phyloP scores from a whole-genome alignment of 495 filamentous ascomycete genomes.

The Penicillium coprophilum region DNA sequence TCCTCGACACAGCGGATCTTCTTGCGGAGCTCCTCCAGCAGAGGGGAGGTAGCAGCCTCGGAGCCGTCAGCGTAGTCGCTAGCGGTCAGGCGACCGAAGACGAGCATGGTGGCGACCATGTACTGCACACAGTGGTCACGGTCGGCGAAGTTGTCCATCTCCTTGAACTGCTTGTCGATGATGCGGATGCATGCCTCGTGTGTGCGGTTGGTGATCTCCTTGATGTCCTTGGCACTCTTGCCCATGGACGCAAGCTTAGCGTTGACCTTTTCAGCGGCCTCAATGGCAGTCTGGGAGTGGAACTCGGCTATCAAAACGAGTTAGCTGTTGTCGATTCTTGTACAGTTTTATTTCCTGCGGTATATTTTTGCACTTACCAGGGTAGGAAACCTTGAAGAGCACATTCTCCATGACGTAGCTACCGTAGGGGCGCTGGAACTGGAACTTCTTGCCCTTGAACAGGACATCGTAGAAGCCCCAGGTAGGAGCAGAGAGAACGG shows the following conservation, averaged over 20 bases:
- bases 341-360: not conserved
- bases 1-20: constrained; percentile 96
- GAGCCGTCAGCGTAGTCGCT: constrained; percentile 88
- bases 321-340: not conserved
- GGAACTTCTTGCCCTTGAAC: constrained; percentile 92
- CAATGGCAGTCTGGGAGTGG: constrained; percentile 98
- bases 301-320: constrained; percentile 69
- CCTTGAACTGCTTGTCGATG: constrained; percentile 99
- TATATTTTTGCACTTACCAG: constrained; percentile 54
- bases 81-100: constrained; percentile 87
- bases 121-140: constrained; percentile 99
- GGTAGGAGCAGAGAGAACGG: constrained; percentile 85
- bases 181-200: constrained; percentile 98
- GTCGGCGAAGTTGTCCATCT: constrained; percentile 99
- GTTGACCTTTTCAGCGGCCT: constrained; percentile 86
- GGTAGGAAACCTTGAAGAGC: constrained; percentile 98
- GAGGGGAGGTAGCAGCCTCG: constrained; percentile 84
- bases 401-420: constrained; percentile 99
- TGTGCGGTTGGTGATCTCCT: constrained; percentile 87
- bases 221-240: constrained; percentile 93
- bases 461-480: constrained; percentile 99
- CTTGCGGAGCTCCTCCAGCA: constrained; percentile 85
- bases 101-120: constrained; percentile 95
- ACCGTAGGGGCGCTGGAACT: constrained; percentile 93
- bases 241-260: constrained; percentile 75